These are phyloP conservation scores for Setaria italica DNA, from an alignment of 202 grass and related monocot species.

Conservation along the genomic window DNA sequence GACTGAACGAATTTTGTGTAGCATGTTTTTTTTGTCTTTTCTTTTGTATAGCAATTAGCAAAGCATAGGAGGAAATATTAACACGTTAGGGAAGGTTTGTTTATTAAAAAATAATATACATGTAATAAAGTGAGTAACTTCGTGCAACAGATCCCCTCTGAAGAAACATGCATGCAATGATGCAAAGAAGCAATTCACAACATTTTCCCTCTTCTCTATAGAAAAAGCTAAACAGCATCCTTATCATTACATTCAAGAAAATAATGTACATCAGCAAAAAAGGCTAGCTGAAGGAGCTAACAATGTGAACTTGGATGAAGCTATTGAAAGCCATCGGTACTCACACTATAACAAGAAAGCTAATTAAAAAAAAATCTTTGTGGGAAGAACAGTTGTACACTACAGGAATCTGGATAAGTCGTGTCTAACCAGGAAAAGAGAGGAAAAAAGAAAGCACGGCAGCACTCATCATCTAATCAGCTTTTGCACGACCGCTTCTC, in stretches of 20 bases:
- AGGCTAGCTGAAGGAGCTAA: background rate
- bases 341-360: constrained; percentile 27
- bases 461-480: constrained; percentile 54
- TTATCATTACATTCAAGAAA: constrained; percentile 28
- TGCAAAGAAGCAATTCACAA: background rate
- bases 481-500: constrained; percentile 61
- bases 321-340: constrained; percentile 21
- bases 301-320: background rate
- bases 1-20: constrained; percentile 15
- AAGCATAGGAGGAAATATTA: constrained; percentile 24
- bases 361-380: background rate
- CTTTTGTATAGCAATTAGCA: constrained; percentile 46
- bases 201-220: background rate
- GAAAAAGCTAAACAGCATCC: background rate
- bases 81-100: constrained; percentile 23
- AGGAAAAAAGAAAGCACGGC: background rate
- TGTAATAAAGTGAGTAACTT: background rate
- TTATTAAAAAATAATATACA: constrained; percentile 17
- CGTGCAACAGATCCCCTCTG: background rate
- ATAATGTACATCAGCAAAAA: constrained; percentile 1
- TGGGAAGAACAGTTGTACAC: background rate
- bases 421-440: background rate
- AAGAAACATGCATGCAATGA: constrained; percentile 24
- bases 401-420: constrained; percentile 12
- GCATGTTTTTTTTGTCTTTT: background rate